Conservation (phyloP, 768 basidiomycete species). For the Leccinum imitatum region DNA sequence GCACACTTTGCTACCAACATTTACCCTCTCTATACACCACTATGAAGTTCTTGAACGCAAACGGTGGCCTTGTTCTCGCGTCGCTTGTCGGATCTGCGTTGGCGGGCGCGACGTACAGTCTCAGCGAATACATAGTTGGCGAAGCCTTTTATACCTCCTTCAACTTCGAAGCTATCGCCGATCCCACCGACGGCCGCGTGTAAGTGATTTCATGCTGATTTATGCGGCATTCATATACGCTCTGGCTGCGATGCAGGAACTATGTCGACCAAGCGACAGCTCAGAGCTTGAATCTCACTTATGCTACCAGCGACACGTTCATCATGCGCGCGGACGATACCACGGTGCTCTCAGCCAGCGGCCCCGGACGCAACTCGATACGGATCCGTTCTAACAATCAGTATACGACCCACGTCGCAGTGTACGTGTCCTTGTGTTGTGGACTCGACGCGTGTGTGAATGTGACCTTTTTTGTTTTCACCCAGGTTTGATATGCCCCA, state of each 20-base stretch:
- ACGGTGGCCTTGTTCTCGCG: conserved; percentile 10
- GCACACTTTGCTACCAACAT: neutral
- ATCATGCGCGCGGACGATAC: conserved; percentile 40
- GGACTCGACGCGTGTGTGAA: neutral
- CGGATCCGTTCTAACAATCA: conserved; percentile 32
- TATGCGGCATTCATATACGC: neutral
- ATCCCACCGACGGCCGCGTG: conserved; percentile 41
- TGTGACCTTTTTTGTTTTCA: neutral
- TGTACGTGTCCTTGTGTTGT: conserved; percentile 20
- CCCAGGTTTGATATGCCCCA: conserved; percentile 35
- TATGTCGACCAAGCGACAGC: conserved; percentile 34
- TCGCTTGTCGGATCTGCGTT: conserved; percentile 15
- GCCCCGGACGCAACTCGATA: conserved; percentile 38
- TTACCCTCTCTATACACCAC: neutral
- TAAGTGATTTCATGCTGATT: conserved; percentile 15
- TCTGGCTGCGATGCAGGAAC: conserved; percentile 24
- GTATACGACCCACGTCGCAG: conserved; percentile 36
- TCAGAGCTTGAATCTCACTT: conserved; percentile 28
- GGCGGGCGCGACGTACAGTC: conserved; percentile 26
- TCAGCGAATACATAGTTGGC: conserved; percentile 31
- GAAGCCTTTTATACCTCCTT: conserved; percentile 32
- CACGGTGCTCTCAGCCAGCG: conserved; percentile 25
- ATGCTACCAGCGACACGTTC: conserved; percentile 28
- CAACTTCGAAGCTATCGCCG: conserved; percentile 33
- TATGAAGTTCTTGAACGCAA: conserved; percentile 18